Evolutionary conservation across 164 flowering plant species (phyloP).

Genomic region (Liriodendron chinense): DNA sequence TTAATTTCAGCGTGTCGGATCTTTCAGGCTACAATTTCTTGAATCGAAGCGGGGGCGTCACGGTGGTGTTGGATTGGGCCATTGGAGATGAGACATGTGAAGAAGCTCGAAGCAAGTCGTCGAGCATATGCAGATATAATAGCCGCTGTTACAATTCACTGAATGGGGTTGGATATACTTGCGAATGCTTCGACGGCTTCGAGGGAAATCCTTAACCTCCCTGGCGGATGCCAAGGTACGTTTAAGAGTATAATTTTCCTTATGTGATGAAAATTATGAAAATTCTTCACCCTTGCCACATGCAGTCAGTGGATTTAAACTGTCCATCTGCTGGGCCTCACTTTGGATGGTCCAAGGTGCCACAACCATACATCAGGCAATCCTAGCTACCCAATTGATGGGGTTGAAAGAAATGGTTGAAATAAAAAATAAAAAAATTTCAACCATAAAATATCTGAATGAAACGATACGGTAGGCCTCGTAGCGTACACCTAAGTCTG

Average conservation of each 20-base stretch:
- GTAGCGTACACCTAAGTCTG: no score
- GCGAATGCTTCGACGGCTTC: conserved; percentile 7
- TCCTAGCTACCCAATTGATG: no score
- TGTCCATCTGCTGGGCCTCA: neutral
- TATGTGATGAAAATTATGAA: neutral
- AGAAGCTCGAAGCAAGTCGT: neutral
- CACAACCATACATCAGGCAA: no score
- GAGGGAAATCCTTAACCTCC: conserved; percentile 14
- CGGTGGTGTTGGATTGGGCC: conserved; percentile 4
- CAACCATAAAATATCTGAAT: no score
- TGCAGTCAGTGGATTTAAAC: neutral
- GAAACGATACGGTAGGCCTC: no score
- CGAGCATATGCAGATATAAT: neutral
- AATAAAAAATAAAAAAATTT: no score
- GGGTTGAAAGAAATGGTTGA: no score
- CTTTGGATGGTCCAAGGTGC: neutral
- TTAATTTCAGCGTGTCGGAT: neutral
- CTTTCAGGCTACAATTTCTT: neutral
- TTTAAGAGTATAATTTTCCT: neutral
- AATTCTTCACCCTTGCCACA: neutral
- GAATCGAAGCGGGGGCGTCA: no score
- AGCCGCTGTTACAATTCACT: conserved; percentile 4
- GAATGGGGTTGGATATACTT: conserved; percentile 8
- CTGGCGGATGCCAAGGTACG: conserved; percentile 11
- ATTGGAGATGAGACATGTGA: neutral